Evolutionary conservation across 495 filamentous ascomycete genomes (phyloP), one percentile per base, ranked within the genome.

Genomic region (Elaphomyces granulatus): DNA sequence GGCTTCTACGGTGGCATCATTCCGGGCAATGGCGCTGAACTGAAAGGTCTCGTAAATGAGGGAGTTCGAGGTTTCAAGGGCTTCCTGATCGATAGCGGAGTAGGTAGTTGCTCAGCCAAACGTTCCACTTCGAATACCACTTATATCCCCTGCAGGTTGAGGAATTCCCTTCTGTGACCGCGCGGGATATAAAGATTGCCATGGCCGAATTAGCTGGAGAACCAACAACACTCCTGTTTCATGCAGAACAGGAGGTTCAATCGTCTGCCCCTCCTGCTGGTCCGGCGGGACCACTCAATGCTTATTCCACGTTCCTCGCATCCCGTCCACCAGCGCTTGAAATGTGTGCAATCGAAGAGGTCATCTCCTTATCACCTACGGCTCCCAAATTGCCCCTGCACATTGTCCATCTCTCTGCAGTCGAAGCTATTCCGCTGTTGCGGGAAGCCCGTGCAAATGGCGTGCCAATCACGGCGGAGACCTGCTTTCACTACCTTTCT

Each of bases 41-140:
- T 98, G 26, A 76, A 85, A 44, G 77, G 75, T 2, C 69, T 98
- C 12, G 81, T 95, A 16, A 63, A 83, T 40, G 77, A 75, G 30
- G 90, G 90, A 36, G 90, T 95, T 17, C 70, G 86, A 32, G 90
- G 90, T 28, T 98, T 98, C 71, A 98, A 98, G 64, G 88, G 90
- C 8, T 98, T 98, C 60, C 62, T 98, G 43, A 94, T 95, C 52
- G 86, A 98, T 52, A 94, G 85, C 49, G 90, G 90, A 45, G 88
- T 90, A 76, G 62, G 81, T 70, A 23, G 23, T 38, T n/a, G n/a
- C n/a, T n/a, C n/a, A n/a, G n/a, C n/a, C n/a, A n/a, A n/a, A n/a
- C 34, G 3, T n/a, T n/a, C 2, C 20, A 20, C 17, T 41, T 9
- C 45, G 47, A 50, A 40, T 52, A 38, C n/a, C 17, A 33, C 35